Base-by-base conservation (phyloP, 2,329 filamentous ascomycete genomes). In the Beauveria brongniartii region DNA sequence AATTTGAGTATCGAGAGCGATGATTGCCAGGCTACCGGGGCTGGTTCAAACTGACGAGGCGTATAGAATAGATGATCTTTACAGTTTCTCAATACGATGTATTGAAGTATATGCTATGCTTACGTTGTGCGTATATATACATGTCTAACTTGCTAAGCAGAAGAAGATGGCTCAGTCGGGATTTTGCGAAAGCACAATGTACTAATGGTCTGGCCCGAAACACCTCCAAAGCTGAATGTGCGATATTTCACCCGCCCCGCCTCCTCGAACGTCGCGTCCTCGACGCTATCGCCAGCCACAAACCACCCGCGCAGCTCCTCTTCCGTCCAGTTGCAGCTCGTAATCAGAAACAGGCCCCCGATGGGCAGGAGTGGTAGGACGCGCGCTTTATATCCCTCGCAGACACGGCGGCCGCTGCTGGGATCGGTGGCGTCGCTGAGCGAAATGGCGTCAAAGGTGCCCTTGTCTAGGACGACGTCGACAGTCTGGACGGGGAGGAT, bases 241-340 rank as follows among this genome's bases (percentile, higher is more conserved):
- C 85, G 89, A 73, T 97, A 97, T 69, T 88, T 83, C 59, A 96
- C 86, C 66, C 83, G 81, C 1, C 83, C 86, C 59, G 83, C 86
- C 61, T 86, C 83, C 63, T 78, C 77, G 66, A 95, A 80, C 55
- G 77, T 70, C 62, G 74, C 72, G 10, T 65, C 67, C 62, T 70
- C 70, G 26, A 67, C 67, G n/a, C 57, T 67, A 3, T 59, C 67
- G 40, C 65, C 67, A 2, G 62, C 66, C 55, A 82, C 85, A 71
- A 97, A 94, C 92, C 93, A 97, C 18, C 75, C 76, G 63, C 82
- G 78, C 68, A 99, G 75, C 78, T 99, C 94, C 46, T 86, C 83
- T 77, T 94, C 92, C 1, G 93, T 97, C 94, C 94, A 99, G 75
- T 99, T 99, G 73, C 94, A 99, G 74, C 92, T 97, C 59, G 94